Base-by-base conservation (phyloP, 2,329 filamentous ascomycete species). In the Beauveria sp. region DNA sequence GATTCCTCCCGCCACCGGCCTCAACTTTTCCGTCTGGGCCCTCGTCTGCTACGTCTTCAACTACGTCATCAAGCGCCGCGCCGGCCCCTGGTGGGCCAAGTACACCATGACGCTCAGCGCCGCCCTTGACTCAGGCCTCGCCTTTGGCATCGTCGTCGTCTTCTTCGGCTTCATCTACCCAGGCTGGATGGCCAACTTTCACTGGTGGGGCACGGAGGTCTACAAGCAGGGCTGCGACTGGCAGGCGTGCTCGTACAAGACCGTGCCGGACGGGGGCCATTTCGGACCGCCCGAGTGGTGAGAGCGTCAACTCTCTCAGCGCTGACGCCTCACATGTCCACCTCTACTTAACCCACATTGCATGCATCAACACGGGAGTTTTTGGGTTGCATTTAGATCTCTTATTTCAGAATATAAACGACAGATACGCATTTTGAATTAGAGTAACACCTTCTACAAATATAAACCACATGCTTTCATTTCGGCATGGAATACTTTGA, bases 81-180 rank as follows among this genome's bases (percentile, higher is more conserved):
- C 85, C 28, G 80, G 79, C 34, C 86, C 84, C 1, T 96, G 91
- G 91, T 96, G 91, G 91, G 86, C 85, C 53, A 95, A 96, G 74
- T 96, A 96, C 72, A 93, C 90, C 46, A 95, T 96, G 90, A 93
- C 90, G 4, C 78, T 96, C 58, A 91, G 87, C 62, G 91, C 91
- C 0, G 91, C 90, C 1, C 79, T 96, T 60, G 91, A 96, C 71
- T 92, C 88, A 1, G 90, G 91, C 1, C 77, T 96, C 22, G 91
- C 91, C 0, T 90, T 93, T 68, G 89, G 89, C 30, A 87, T 95
- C 42, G 86, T 96, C 10, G 83, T 93, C 4, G 86, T 95, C 28
- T 96, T 96, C 71, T 93, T 96, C 68, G 89, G 86, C 1, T 89
- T 96, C 66, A 82, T 95, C n/a, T 93, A 92, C 70, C 88, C 91